Evolutionary conservation across 306 rosid genomes (phyloP), one percentile per base, ranked within the genome.

Genomic region (Citrullus colocynthis): DNA sequence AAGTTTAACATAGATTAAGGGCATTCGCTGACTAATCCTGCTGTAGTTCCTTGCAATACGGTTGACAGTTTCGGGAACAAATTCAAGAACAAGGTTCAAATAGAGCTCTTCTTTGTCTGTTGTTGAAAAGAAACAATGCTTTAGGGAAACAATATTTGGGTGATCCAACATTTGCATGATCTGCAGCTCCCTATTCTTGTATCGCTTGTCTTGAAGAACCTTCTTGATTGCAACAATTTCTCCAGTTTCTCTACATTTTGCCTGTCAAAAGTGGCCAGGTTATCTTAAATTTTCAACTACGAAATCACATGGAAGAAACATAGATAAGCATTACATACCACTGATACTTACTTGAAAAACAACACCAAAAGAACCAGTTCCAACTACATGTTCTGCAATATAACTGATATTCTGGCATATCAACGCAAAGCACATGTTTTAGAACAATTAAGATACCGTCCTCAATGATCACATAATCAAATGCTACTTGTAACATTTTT

Each of bases 151-250:
- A 73, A 95, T 86, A 78, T 95, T 92, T 52, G 99, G 99, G 85
- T 95, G 99, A 84, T 95, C 97, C 87, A 95, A 87, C 99, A 95
- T 92, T 84, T 95, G 97, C 99, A 95, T 95, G 80, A 95, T 95
- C 80, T 95, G 99, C 74, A 95, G 82, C 83, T 95, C 99, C 85
- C 99, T 88, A 80, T 95, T 95, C 85, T 92, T 95, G 90, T 92
- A 95, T 76, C 99, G 95, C 89, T 91, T 91, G 90, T 95, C 99
- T 84, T 95, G 99, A 77, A 95, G 96, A 82, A 95, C 99, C 88
- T 95, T 95, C 89, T 95, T 95, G 82, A 95, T 95, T 75, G 99
- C 99, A 48, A 95, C 97, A 84, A 92, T 89, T 87, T 95, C 99
- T 79, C 97, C 99, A 1, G 99, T 92, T 85, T 95, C 99, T 88